These are phyloP conservation scores for Stephania cephalantha DNA, from an alignment of 164 flowering plant species.

Conservation along the genomic window DNA sequence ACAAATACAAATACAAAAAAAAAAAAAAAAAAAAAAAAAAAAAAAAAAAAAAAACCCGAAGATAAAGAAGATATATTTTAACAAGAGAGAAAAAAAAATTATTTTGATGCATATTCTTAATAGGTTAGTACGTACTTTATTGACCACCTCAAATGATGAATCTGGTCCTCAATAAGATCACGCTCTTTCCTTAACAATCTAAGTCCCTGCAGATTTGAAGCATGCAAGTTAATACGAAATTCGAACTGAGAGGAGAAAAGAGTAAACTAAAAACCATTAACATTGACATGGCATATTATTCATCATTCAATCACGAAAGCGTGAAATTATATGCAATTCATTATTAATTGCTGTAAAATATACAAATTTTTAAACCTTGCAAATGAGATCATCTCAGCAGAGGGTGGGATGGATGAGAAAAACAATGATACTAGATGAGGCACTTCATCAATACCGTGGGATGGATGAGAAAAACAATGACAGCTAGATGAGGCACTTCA, in stretches of 20 bases:
- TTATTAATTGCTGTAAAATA: not conserved
- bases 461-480: not conserved
- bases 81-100: not conserved
- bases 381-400: not conserved
- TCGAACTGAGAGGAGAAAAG: not conserved
- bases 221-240: not conserved
- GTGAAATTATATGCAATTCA: not conserved
- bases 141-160: constrained; percentile 87
- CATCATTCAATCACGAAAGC: not conserved
- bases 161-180: constrained; percentile 73
- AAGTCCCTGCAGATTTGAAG: constrained; percentile 43
- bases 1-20: too few species aligned
- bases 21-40: too few species aligned
- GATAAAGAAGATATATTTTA: too few species aligned
- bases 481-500: not conserved
- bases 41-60: too few species aligned
- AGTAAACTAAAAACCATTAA: not conserved
- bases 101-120: not conserved
- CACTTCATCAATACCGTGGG: constrained; percentile 32
- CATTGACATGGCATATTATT: not conserved
- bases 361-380: not conserved
- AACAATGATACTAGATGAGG: not conserved
- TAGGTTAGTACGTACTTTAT: constrained; percentile 41
- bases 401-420: not conserved
- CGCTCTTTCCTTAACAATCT: constrained; percentile 57